These are phyloP conservation scores for Naganishia liquefaciens DNA, from an alignment of 1,284 basidiomycete genomes.

Conservation along the genomic window DNA sequence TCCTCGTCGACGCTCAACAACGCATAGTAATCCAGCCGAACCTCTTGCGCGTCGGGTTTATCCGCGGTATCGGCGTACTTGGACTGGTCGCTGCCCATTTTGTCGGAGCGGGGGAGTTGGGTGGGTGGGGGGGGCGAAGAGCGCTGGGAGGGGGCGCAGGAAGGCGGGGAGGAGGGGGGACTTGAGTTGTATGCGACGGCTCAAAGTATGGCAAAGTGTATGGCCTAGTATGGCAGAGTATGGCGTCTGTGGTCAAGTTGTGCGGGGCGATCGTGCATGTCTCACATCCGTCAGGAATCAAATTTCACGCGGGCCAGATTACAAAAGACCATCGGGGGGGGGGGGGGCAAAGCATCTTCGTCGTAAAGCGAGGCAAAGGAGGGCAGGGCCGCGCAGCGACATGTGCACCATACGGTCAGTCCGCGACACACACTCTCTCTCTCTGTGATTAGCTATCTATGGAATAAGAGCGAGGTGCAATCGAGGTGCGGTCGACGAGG, in stretches of 20 bases:
- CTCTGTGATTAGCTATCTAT: no score
- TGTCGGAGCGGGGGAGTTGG: neutral
- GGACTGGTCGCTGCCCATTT: slow-evolving; percentile 32
- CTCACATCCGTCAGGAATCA: slow-evolving; percentile 1
- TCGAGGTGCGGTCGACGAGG: no score
- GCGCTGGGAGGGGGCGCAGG: neutral
- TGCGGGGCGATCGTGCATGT: slow-evolving; percentile 18
- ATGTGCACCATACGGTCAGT: no score
- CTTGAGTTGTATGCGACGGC: neutral
- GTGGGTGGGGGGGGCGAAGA: neutral
- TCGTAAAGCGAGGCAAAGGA: no score
- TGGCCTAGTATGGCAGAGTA: no score
- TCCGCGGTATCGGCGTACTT: slow-evolving; percentile 6
- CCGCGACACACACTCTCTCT: no score
- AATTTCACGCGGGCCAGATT: neutral
- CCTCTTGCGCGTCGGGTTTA: slow-evolving; percentile 3
- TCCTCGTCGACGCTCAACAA: slow-evolving; percentile 75
- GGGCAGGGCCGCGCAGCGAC: no score
- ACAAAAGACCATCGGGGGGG: no score
- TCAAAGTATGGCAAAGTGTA: neutral
- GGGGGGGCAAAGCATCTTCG: no score
- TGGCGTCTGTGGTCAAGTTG: no score
- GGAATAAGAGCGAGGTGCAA: no score
- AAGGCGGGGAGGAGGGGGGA: neutral
- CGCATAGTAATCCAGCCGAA: slow-evolving; percentile 68